Evolutionary conservation across 2,329 filamentous ascomycete species (phyloP), one percentile per base, ranked within the genome.

Genomic region (Penicillium sp.): DNA sequence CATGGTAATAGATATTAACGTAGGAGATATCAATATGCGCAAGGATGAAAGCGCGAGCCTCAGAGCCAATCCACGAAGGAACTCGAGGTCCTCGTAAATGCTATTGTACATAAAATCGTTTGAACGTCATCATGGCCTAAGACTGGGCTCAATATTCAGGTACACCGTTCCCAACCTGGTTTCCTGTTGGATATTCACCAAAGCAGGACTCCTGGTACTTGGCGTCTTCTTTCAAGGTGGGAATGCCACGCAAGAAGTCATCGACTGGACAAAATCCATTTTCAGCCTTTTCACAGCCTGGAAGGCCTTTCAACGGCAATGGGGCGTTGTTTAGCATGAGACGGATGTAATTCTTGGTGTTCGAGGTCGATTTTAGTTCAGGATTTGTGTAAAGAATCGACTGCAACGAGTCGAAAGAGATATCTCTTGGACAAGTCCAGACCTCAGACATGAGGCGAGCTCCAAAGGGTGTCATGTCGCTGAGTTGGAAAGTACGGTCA

Each of bases 401-500:
- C 11, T 52, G 37, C 32, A 52, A 26, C 31, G 67, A 40, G 1
- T 63, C 32, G 15, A 58, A 51, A 1, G 40, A 41, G 1, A 35
- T 32, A 8, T 46, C 29, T 0, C 44, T 38, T 2, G 62, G 57
- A 48, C 75, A 78, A 22, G 71, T 73, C 46, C 77, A 73, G 17
- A 76, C 66, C 56, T 79, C 75, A 1, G 75, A 75, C 30, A 75
- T 62, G 18, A 79, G 63, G 12, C 72, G 67, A 3, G 67, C 74
- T 14, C 72, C 74, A 44, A 77, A 78, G 1, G 75, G 75, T 0
- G 73, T 75, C 35, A 77, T 48, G 30, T 72, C 54, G 2, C 68
- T 72, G 6, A 77, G 60, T 16, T 65, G 59, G 57, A 76, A 77
- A 32, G 65, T 65, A 2, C 71, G 63, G 13, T 71, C 50, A 2